Evolutionary conservation across 1,139 yeast genomes (phyloP).

Genomic region (Pichia sp.): DNA sequence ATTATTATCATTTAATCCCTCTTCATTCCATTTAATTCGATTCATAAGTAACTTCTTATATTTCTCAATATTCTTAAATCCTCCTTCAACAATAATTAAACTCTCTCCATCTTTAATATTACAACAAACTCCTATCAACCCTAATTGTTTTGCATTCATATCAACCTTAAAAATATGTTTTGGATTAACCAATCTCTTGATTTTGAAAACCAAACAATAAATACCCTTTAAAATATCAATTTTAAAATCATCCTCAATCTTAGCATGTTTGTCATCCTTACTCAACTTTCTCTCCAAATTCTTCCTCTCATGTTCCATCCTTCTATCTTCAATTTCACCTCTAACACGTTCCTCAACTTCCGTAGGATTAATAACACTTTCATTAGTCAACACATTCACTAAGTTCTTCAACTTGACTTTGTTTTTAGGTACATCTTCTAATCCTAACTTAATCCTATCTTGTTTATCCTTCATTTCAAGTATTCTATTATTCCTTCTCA

Average conservation of each 20-base stretch:
- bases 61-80: conserved; percentile 50
- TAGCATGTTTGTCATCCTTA: conserved; percentile 48
- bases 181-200: conserved; percentile 51
- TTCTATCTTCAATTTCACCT: conserved; percentile 60
- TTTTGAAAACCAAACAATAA: conserved; percentile 52
- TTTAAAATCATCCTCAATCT: conserved; percentile 39
- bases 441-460: conserved; percentile 71
- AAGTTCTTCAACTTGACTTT: conserved; percentile 77
- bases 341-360: conserved; percentile 69
- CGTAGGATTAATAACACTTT: conserved; percentile 88
- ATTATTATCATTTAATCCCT: conserved; percentile 39
- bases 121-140: conserved; percentile 53
- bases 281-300: conserved; percentile 61
- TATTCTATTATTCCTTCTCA: conserved; percentile 66
- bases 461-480: conserved; percentile 62
- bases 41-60: conserved; percentile 55
- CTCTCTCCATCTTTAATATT: conserved; percentile 40
- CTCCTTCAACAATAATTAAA: conserved; percentile 70
- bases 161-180: conserved; percentile 70
- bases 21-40: conserved; percentile 58
- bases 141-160: conserved; percentile 69
- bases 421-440: conserved; percentile 85
- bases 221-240: conserved; percentile 48
- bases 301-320: conserved; percentile 48
- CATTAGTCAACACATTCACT: conserved; percentile 80